Base-by-base conservation (phyloP, 176 grass and related monocot species). In the Avena atlantica region DNA sequence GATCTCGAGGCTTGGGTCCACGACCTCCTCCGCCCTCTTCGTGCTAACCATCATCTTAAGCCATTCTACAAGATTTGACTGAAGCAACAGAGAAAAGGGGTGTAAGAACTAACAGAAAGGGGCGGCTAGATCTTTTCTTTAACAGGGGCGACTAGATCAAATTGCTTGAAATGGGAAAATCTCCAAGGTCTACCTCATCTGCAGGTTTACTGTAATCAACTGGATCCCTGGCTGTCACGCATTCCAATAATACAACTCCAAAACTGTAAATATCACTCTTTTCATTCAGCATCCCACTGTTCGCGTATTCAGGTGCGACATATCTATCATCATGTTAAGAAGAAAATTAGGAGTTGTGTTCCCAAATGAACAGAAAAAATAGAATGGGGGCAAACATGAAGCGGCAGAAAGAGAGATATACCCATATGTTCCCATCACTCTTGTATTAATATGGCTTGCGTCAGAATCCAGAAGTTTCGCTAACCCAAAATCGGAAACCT, bases 391-490 rank as follows among this genome's bases (percentile, higher is more conserved):
- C 13, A 78, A 36, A 66, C 50, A 58, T 45, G 59, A 63, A 66
- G 2, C 2, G 20, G 16, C 31, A 52, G 21, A 84, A 60, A 60
- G 3, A 12, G 53, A 83, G 34, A 1, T 78, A 84, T 98, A 99
- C 97, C 97, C 97, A 31, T 95, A 99, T 83, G 97, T 99, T 87
- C 97, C 97, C 94, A 99, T 99, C 47, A 99, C 97, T 83, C 97
- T 88, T 85, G 97, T 99, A 72, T 93, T 94, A 37, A 99, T 90
- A 55, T 96, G 91, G 84, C 92, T 99, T 75, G 91, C 88, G 25
- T 94, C 97, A 1, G 97, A 94, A 86, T 93, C 89, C 61, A 99
- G 81, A 79, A 99, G 92, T 83, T 99, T 99, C n/a, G 97, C 97
- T 51, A 99, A 87, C 24, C 97, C 97, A 83, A 99, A 99, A 90